Percentiles rank a stretch among this genome's conserved stretches.
Conservation (phyloP, 140 eudicot genomes). For the Stevia rebaudiana region DNA sequence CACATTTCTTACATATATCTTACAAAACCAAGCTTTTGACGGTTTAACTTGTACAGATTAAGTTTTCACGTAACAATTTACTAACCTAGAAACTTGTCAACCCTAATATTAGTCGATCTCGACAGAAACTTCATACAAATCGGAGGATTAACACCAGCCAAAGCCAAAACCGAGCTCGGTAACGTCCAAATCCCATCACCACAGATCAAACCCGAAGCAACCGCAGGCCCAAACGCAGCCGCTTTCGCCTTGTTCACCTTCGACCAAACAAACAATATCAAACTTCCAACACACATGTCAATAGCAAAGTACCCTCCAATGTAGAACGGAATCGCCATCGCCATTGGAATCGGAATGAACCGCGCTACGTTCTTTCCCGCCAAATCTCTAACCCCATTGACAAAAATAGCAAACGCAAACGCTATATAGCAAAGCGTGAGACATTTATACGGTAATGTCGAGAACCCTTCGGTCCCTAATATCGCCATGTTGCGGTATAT, state of each 20-base stretch:
- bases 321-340: constrained; percentile 89
- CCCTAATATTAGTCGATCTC: constrained; percentile 39
- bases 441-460: constrained; percentile 65
- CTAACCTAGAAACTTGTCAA: constrained; percentile 41
- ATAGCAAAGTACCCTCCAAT: constrained; percentile 72
- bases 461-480: constrained; percentile 78
- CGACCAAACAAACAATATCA: constrained; percentile 67
- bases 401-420: constrained; percentile 49
- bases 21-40: neutral
- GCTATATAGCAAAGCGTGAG: constrained; percentile 62
- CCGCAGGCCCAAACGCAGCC: constrained; percentile 79
- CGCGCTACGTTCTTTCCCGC: constrained; percentile 39
- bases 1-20: neutral
- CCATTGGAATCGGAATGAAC: constrained; percentile 91
- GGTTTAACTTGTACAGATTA: neutral
- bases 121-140: constrained; percentile 91
- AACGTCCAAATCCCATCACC: constrained; percentile 94
- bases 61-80: neutral
- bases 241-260: constrained; percentile 61
- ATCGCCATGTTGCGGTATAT: constrained; percentile 76
- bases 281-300: constrained; percentile 89
- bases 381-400: constrained; percentile 55
- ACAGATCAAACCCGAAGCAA: constrained; percentile 94
- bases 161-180: constrained; percentile 76
- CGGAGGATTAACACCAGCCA: constrained; percentile 76